phyloP scores from a whole-genome alignment of 306 rosid genomes.

The Senna siamea region DNA sequence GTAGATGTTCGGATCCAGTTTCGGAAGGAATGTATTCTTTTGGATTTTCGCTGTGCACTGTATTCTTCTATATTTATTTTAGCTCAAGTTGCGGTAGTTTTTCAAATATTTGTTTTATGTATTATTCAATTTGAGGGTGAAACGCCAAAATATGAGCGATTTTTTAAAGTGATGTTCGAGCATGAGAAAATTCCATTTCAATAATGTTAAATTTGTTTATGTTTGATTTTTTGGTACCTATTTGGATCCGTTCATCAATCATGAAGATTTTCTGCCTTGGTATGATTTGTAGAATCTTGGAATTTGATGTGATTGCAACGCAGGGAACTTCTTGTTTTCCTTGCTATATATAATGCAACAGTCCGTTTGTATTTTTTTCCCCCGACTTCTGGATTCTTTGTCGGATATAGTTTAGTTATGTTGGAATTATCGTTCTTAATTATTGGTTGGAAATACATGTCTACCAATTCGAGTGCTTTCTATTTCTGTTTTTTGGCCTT shows the following conservation, averaged over 20 bases:
- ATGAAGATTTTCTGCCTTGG: conserved; percentile 2
- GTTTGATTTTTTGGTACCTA: neutral
- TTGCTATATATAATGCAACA: neutral
- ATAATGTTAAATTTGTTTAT: neutral
- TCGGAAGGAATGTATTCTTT: conserved; percentile 15
- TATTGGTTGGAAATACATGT: conserved; percentile 38
- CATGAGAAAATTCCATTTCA: neutral
- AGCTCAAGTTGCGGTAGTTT: neutral
- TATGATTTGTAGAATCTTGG: conserved; percentile 1
- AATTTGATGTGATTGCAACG: neutral
- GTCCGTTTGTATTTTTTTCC: neutral
- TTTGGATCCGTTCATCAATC: neutral
- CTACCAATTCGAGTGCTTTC: conserved; percentile 34
- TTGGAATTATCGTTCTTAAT: conserved; percentile 36
- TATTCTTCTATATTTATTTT: neutral
- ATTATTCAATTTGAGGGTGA: conserved; percentile 22
- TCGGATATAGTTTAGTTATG: conserved; percentile 32
- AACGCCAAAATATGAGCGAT: neutral
- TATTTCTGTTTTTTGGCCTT: conserved; percentile 31
- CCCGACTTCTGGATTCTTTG: conserved; percentile 28
- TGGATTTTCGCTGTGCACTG: conserved; percentile 5
- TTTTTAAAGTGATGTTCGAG: conserved; percentile 2
- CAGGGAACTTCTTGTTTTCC: conserved; percentile 9
- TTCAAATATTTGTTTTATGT: neutral
- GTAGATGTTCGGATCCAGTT: conserved; percentile 39